Evolutionary conservation across 352 stramenopile genomes (phyloP).

Genomic region (Globisporangium megalacanthum): DNA sequence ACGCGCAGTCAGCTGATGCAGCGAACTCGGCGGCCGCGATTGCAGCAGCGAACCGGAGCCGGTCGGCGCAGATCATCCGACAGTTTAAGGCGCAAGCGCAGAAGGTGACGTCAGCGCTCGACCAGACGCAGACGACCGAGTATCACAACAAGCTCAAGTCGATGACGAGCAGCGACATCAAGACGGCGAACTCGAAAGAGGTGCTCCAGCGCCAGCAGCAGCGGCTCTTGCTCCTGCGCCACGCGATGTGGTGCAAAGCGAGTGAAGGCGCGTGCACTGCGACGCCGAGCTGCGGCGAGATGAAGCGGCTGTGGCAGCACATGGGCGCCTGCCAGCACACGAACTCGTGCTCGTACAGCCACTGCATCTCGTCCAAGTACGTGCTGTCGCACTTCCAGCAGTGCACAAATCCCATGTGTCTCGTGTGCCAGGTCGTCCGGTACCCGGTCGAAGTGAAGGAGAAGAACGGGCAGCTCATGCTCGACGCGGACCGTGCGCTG

Average conservation of each 20-base stretch:
- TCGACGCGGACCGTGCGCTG: constrained; percentile 68
- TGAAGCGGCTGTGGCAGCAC: constrained; percentile 98
- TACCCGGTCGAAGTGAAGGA: constrained; percentile 96
- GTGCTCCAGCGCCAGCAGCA: constrained; percentile 98
- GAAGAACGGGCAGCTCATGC: constrained; percentile 81
- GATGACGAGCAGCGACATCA: constrained; percentile 72
- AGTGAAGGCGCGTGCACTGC: constrained; percentile 91
- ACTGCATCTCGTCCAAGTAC: constrained; percentile 99
- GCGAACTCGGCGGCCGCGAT: constrained; percentile 19
- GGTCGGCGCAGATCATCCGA: constrained; percentile 75
- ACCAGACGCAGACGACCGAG: constrained; percentile 71
- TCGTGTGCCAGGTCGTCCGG: constrained; percentile 96
- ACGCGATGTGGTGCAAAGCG: constrained; percentile 98
- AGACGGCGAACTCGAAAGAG: constrained; percentile 82
- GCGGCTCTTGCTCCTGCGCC: constrained; percentile 93
- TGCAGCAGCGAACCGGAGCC: constrained; percentile 42
- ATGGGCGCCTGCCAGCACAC: constrained; percentile 98
- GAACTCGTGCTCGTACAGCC: constrained; percentile 93
- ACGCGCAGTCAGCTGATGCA: constrained; percentile 1
- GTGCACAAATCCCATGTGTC: constrained; percentile 96
- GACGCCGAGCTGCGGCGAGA: constrained; percentile 95
- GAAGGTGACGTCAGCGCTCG: constrained; percentile 76
- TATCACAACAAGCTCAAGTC: constrained; percentile 83
- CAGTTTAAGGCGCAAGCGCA: constrained; percentile 76
- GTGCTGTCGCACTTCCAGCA: constrained; percentile 99